Conservation (phyloP, 2,329 filamentous ascomycete species). For the Colletotrichum nymphaeae region DNA sequence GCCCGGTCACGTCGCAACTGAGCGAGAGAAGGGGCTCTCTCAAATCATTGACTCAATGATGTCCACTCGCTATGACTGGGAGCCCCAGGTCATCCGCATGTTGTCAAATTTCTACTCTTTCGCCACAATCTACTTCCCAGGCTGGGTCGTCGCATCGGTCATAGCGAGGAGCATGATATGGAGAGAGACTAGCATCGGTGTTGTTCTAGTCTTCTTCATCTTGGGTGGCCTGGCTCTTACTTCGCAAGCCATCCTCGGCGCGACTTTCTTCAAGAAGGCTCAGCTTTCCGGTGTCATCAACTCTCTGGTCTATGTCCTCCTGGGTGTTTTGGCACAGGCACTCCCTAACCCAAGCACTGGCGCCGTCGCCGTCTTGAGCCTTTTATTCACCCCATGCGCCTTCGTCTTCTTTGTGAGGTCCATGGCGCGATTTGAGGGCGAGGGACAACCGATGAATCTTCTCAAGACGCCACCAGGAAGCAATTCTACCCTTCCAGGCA, state of each 20-base stretch:
- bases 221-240: constrained; percentile 79
- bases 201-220: constrained; percentile 81
- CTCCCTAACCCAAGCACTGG: constrained; percentile 70
- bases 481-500: constrained; percentile 77
- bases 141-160: constrained; percentile 64
- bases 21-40: constrained; percentile 77
- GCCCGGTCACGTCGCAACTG: constrained; percentile 75
- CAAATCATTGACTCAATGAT: constrained; percentile 83
- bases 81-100: constrained; percentile 46
- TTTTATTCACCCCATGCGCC: constrained; percentile 88
- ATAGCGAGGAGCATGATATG: constrained; percentile 74
- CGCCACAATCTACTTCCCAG: constrained; percentile 70
- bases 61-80: constrained; percentile 68
- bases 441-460: constrained; percentile 70
- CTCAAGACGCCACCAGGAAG: constrained; percentile 70
- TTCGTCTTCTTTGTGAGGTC: constrained; percentile 84
- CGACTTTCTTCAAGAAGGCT: constrained; percentile 85
- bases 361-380: constrained; percentile 74
- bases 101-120: constrained; percentile 76
- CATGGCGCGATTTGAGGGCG: constrained; percentile 80
- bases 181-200: constrained; percentile 68
- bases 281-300: constrained; percentile 88
- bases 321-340: constrained; percentile 86
- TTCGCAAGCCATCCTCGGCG: constrained; percentile 84
- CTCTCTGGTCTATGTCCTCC: constrained; percentile 76